These are phyloP conservation scores for Botrytis medusae DNA, from an alignment of 2,329 filamentous ascomycete species.

Conservation along the genomic window DNA sequence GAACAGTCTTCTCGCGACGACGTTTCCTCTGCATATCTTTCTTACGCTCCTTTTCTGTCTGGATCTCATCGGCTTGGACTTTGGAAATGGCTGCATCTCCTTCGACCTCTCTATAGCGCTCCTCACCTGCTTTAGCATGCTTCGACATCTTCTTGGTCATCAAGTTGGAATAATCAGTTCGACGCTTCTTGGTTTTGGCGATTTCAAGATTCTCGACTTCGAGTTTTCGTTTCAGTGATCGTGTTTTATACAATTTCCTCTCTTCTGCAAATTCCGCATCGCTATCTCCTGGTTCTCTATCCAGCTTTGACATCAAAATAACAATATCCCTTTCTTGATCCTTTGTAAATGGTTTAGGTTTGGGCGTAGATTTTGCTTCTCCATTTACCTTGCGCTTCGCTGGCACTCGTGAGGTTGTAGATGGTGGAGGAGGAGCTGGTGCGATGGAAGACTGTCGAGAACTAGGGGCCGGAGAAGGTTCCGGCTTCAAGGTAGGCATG, in stretches of 20 bases:
- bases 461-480: slow-evolving; percentile 36
- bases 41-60: slow-evolving; percentile 96
- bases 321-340: slow-evolving; percentile 70
- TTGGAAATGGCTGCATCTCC: slow-evolving; percentile 80
- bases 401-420: slow-evolving; percentile 46
- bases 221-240: slow-evolving; percentile 64
- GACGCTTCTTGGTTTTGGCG: slow-evolving; percentile 62
- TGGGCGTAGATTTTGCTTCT: slow-evolving; percentile 56
- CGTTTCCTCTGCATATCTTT: slow-evolving; percentile 99
- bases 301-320: slow-evolving; percentile 60
- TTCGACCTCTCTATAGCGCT: slow-evolving; percentile 73
- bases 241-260: slow-evolving; percentile 54
- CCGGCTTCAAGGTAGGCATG: slow-evolving; percentile 27
- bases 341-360: slow-evolving; percentile 50
- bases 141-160: slow-evolving; percentile 62
- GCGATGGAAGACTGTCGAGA: slow-evolving; percentile 52
- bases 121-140: slow-evolving; percentile 70
- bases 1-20: slow-evolving; percentile 92
- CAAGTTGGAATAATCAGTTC: slow-evolving; percentile 57
- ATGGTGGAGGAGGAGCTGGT: slow-evolving; percentile 43
- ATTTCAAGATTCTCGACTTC: slow-evolving; percentile 64
- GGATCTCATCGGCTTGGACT: slow-evolving; percentile 85
- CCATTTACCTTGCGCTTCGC: slow-evolving; percentile 42
- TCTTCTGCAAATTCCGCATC: slow-evolving; percentile 55
- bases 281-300: slow-evolving; percentile 57